Percentiles rank a stretch among this genome's conserved stretches.
phyloP scores from a whole-genome alignment of 1,284 basidiomycete genomes.

The Fomitopsis betulina region DNA sequence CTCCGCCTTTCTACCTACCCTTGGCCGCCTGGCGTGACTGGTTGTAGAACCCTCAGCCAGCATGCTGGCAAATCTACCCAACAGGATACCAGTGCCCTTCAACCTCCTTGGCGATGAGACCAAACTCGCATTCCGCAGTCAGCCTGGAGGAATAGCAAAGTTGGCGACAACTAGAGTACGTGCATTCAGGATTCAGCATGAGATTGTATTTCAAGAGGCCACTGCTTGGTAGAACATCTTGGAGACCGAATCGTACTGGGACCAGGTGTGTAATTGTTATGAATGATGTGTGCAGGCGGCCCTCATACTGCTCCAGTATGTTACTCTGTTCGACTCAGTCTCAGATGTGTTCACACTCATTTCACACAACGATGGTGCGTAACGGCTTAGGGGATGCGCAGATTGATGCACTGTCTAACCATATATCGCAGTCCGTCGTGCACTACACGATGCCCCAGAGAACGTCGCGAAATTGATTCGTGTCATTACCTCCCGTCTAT shows the following conservation, averaged over 20 bases:
- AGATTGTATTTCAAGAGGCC: constrained; percentile 3
- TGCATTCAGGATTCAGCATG: constrained; percentile 11
- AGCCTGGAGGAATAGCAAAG: constrained; percentile 73
- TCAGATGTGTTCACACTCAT: constrained; percentile 89
- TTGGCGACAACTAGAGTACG: constrained; percentile 68
- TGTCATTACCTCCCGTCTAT: constrained; percentile 71
- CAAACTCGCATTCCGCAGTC: constrained; percentile 83
- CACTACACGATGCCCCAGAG: constrained; percentile 75
- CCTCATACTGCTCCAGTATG: constrained; percentile 51
- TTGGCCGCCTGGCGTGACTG: not conserved
- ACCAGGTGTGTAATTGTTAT: constrained; percentile 53
- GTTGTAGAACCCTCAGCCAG: not conserved
- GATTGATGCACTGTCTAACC: not conserved
- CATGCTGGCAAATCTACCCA: constrained; percentile 55
- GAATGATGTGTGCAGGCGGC: constrained; percentile 8
- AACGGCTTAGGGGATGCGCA: not conserved
- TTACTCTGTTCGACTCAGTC: constrained; percentile 78
- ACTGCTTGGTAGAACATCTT: constrained; percentile 56
- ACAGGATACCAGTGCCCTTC: constrained; percentile 70
- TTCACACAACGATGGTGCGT: constrained; percentile 77
- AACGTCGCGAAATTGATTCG: constrained; percentile 82
- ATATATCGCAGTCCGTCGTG: constrained; percentile 60
- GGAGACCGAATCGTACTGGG: constrained; percentile 76
- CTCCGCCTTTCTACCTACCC: not conserved
- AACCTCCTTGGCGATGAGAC: constrained; percentile 82